Conservation (phyloP, 177 flowering plant species). For the Telopea speciosissima region DNA sequence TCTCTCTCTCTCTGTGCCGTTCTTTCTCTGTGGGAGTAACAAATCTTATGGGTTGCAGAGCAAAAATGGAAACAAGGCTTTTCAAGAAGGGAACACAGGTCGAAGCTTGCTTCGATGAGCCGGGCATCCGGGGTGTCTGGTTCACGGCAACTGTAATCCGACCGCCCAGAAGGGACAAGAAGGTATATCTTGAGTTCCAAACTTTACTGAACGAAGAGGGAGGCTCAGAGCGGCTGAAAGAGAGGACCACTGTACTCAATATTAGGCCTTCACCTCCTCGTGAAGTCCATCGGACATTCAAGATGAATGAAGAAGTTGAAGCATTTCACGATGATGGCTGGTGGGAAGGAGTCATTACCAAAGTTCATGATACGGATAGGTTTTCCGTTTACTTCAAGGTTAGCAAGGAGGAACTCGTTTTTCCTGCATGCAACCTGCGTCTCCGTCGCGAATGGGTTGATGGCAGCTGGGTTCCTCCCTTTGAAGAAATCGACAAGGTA, state of each 20-base stretch:
- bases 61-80: not conserved
- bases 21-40: too few species aligned
- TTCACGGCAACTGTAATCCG: constrained; percentile 41
- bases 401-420: constrained; percentile 38
- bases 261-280: constrained; percentile 56
- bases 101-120: constrained; percentile 50
- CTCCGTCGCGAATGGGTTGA: constrained; percentile 56
- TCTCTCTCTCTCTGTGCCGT: too few species aligned
- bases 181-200: constrained; percentile 41
- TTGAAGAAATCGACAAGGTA: constrained; percentile 12
- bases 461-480: constrained; percentile 49
- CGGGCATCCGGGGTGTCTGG: constrained; percentile 59
- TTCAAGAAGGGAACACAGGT: constrained; percentile 40
- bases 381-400: constrained; percentile 40
- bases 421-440: constrained; percentile 33
- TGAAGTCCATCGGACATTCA: constrained; percentile 25
- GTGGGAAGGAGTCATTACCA: constrained; percentile 68
- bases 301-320: constrained; percentile 53
- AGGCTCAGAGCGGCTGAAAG: constrained; percentile 30
- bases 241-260: constrained; percentile 24
- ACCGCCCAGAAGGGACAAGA: constrained; percentile 13
- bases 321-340: constrained; percentile 62
- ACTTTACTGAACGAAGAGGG: constrained; percentile 28
- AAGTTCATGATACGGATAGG: constrained; percentile 17
- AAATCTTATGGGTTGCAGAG: not conserved